Percentiles rank a stretch among this genome's conserved stretches.
Evolutionary conservation across 192 early-diverging fungal genomes (phyloP).

Genomic region (Coemansia sp.): DNA sequence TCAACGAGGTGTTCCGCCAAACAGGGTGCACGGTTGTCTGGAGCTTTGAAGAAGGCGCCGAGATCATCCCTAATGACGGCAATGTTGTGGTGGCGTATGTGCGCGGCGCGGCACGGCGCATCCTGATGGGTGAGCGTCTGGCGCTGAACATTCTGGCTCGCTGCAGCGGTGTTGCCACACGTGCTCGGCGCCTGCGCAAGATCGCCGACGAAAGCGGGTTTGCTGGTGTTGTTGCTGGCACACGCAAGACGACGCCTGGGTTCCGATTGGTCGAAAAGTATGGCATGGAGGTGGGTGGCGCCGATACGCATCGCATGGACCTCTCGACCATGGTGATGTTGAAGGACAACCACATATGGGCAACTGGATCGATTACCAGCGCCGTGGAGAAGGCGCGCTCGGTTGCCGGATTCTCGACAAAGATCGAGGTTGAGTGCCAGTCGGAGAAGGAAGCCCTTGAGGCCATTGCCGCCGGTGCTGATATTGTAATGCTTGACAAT

Average conservation of each 20-base stretch:
- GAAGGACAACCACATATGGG: slow-evolving; percentile 99
- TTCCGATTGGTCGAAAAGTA: slow-evolving; percentile 98
- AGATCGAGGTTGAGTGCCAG: slow-evolving; percentile 97
- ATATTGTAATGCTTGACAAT: slow-evolving; percentile 98
- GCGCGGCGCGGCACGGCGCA: slow-evolving; percentile 73
- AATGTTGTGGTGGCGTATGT: slow-evolving; percentile 72
- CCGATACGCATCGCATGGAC: slow-evolving; percentile 96
- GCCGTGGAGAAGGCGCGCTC: slow-evolving; percentile 78
- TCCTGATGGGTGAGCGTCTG: slow-evolving; percentile 90
- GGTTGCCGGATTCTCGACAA: slow-evolving; percentile 88
- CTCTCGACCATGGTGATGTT: slow-evolving; percentile 98
- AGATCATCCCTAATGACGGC: slow-evolving; percentile 69
- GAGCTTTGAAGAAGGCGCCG: slow-evolving; percentile 76
- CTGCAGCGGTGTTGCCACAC: slow-evolving; percentile 89
- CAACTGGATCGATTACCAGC: slow-evolving; percentile 86
- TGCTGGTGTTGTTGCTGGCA: slow-evolving; percentile 88
- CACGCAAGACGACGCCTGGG: slow-evolving; percentile 97
- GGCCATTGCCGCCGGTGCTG: slow-evolving; percentile 93
- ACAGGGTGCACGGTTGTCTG: slow-evolving; percentile 91
- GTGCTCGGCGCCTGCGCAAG: slow-evolving; percentile 44
- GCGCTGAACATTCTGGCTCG: slow-evolving; percentile 94
- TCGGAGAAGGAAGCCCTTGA: slow-evolving; percentile 91
- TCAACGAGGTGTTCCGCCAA: slow-evolving; percentile 92
- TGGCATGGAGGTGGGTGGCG: slow-evolving; percentile 94
- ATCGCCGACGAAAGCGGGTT: slow-evolving; percentile 73